Evolutionary conservation across 202 grass and related monocot genomes (phyloP), one percentile per base, ranked within the genome.

Genomic region (Digitaria exilis): DNA sequence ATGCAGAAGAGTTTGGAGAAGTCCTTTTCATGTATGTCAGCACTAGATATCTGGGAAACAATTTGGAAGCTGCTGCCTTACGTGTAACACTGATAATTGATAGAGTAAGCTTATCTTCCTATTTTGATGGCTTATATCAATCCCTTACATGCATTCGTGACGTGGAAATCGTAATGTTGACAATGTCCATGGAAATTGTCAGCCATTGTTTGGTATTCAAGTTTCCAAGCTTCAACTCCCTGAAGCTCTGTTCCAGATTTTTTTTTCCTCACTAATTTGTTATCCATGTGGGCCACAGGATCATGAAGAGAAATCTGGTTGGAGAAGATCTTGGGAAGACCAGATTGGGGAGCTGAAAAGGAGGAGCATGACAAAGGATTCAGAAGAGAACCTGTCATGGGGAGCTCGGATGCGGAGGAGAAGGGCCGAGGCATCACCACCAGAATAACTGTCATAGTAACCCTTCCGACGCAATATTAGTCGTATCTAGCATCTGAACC

Each of bases 321-420:
- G 96, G 96, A 88, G 87, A 82, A 89, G 73, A 28, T 84, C 80
- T 15, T 98, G 96, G 96, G 84, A 95, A 83, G 93, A 95, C 87
- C 96, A 98, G 70, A 29, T 96, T 16, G 62, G 77, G 2, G 93
- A 87, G 70, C 83, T 98, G 50, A 86, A 92, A 55, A 90, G 66
- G 80, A 79, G 87, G 79, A 92, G 96, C 89, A 73, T 65, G 18
- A 29, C 6, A 26, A 96, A 96, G 74, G 87, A 93, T 81, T 85
- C 91, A 21, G 93, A 95, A 25, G 96, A 93, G 44, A 95, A 98
- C 69, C 60, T 95, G 26, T 94, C 96, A 5, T 98, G 96, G 96
- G 96, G 90, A 11, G 96, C 91, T 84, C 83, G 81, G 51, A 95
- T 98, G 93, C 89, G 93, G 19, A 81, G 66, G 34, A 85, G 75